Percentiles rank a stretch among this genome's conserved stretches.
Evolutionary conservation across 2,329 filamentous ascomycete genomes (phyloP).

Genomic region (Rhinocladiella similis): DNA sequence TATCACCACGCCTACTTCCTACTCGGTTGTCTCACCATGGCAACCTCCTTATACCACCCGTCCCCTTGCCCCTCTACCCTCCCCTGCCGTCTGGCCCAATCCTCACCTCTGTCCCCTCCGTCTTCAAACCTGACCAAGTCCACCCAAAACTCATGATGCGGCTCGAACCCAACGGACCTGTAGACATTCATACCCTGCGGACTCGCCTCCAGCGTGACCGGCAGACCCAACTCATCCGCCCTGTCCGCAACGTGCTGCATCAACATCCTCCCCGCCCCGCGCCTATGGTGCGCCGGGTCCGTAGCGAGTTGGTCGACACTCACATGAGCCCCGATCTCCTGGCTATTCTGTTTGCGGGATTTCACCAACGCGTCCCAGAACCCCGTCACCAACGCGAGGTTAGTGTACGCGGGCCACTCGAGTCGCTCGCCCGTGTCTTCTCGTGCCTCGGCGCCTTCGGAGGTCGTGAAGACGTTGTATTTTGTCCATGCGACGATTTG

Average conservation of each 20-base stretch:
- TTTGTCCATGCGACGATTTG: constrained; percentile 14
- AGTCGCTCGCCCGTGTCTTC: not conserved
- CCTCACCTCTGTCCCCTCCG: constrained; percentile 12
- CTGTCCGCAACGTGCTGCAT: constrained; percentile 9
- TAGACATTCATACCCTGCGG: constrained; percentile 17
- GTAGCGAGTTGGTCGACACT: constrained; percentile 21
- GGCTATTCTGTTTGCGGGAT: not conserved
- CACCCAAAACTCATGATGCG: constrained; percentile 11
- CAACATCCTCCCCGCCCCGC: constrained; percentile 16
- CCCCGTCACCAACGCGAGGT: not conserved
- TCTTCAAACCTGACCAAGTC: constrained; percentile 14
- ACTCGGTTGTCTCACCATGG: constrained; percentile 4
- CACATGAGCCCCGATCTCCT: constrained; percentile 7
- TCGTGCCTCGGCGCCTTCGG: not conserved
- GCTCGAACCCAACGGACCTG: constrained; percentile 11
- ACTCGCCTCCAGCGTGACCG: constrained; percentile 14
- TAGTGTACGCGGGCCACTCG: constrained; percentile 1
- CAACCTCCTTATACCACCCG: constrained; percentile 15
- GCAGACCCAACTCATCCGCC: constrained; percentile 11
- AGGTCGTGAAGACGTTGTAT: constrained; percentile 9
- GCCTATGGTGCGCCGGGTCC: constrained; percentile 11
- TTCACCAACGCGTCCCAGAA: constrained; percentile 9
- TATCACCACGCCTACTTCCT: too few relatives aligned
- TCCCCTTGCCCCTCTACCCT: not conserved
- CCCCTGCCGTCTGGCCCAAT: constrained; percentile 3